Evolutionary conservation across 805 yeast species (phyloP), one percentile per base, ranked within the genome.

Genomic region (Wickerhamiella sorbophila): DNA sequence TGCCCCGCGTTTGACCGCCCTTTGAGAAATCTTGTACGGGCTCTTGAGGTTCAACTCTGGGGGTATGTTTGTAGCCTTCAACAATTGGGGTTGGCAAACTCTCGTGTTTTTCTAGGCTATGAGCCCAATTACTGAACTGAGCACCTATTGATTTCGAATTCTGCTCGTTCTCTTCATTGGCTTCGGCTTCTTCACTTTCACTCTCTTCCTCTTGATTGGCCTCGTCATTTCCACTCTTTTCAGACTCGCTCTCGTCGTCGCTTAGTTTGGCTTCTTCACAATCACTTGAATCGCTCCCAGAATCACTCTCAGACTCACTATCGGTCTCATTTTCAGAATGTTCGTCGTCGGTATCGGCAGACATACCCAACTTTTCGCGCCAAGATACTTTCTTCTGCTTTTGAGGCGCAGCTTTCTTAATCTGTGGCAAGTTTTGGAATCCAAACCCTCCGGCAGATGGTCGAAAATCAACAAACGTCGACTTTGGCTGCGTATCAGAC

Each of bases 111-210:
- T 79, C 74, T 3, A 77, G 72, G 53, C 81, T 82, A 29, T 69
- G 82, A 0, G 95, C 95, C 97, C 98, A 91, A 16, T 72, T 72
- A 60, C 82, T 83, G 66, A 91, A 91, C 15, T 75, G 71, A 31
- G 68, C 66, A 1, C 84, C 88, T 36, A 62, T 63, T 24, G 67
- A 56, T 33, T 61, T 57, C 27, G 14, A 32, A 5, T 42, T 47
- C 67, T 77, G 31, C 64, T 62, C 33, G 70, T 70, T 52, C 3
- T 35, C 46, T 14, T 65, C 71, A 26, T 56, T 60, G 18, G 31
- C 50, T 6, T 38, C 52, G 4, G 40, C 49, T 4, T 43, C 59
- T 1, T 54, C 54, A 0, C 49, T 59, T 4, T 41, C 49, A 5
- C 38, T 47, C 4, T 38, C 40, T 6, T 32, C 44, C n/a, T 45